phyloP scores from a whole-genome alignment of 208 protist genomes.

The Endotrypanum monterogeii region DNA sequence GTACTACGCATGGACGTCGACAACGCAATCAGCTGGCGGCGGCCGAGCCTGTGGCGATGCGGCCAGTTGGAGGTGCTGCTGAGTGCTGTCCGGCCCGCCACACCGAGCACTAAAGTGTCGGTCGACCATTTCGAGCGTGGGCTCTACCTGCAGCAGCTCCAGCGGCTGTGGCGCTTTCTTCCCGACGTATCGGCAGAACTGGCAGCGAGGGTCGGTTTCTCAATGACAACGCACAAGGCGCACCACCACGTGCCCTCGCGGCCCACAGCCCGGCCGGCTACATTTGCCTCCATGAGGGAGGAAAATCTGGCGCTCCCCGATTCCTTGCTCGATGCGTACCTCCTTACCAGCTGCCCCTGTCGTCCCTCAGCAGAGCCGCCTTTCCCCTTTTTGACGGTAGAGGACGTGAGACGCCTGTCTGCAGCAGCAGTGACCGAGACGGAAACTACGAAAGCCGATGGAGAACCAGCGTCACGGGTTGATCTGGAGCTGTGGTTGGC shows the following conservation, averaged over 20 bases:
- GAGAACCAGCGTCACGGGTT: not conserved
- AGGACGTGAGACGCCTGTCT: constrained; percentile 25
- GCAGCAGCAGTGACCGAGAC: not conserved
- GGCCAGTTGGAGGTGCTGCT: constrained; percentile 51
- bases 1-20: not conserved
- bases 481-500: constrained; percentile 29
- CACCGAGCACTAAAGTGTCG: constrained; percentile 9
- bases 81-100: constrained; percentile 36
- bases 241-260: not conserved
- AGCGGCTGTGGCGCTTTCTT: constrained; percentile 42
- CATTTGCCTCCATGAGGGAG: not conserved
- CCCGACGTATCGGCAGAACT: constrained; percentile 20
- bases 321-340: constrained; percentile 27
- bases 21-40: not conserved
- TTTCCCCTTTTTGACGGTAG: constrained; percentile 27
- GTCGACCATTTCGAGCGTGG: constrained; percentile 48
- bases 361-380: not conserved
- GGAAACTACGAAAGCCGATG: not conserved
- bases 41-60: constrained; percentile 25
- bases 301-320: constrained; percentile 3
- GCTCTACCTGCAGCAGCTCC: constrained; percentile 48
- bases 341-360: constrained; percentile 23
- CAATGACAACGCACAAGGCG: not conserved
- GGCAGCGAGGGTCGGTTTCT: constrained; percentile 14
- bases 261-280: not conserved